A percentile compares a stretch with the other conserved stretches of the same genome.
Evolutionary conservation across 768 basidiomycete genomes (phyloP).

Genomic region (Mycena rebaudengoi): DNA sequence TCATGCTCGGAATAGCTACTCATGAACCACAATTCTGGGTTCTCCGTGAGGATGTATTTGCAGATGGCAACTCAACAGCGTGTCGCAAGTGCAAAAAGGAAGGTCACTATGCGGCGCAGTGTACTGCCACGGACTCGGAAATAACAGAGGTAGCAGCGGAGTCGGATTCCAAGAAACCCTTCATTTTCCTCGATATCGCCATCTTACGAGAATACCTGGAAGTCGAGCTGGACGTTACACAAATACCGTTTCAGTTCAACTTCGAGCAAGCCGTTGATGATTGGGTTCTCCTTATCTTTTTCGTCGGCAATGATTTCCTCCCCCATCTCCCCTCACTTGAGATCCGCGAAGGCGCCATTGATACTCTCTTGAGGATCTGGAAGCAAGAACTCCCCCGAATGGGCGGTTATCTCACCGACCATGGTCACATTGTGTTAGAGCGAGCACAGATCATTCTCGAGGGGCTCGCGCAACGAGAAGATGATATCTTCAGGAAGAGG

Average conservation of each 20-base stretch:
- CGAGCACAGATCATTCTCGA: constrained; percentile 95
- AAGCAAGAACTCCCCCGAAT: constrained; percentile 91
- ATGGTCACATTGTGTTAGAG: constrained; percentile 86
- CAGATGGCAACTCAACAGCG: constrained; percentile 77
- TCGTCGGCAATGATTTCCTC: constrained; percentile 99
- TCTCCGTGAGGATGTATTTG: constrained; percentile 97
- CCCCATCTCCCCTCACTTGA: constrained; percentile 98
- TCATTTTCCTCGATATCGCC: constrained; percentile 98
- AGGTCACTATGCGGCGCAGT: constrained; percentile 95
- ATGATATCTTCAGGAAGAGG: constrained; percentile 92
- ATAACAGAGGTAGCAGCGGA: constrained; percentile 76
- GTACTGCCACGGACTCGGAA: constrained; percentile 81
- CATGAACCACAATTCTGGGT: constrained; percentile 99
- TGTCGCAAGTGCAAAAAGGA: constrained; percentile 95
- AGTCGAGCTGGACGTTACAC: constrained; percentile 89
- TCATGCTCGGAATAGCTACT: constrained; percentile 97
- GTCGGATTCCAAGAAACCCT: constrained; percentile 87
- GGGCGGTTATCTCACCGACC: constrained; percentile 97
- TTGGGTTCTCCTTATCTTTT: constrained; percentile 99
- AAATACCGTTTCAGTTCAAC: constrained; percentile 84
- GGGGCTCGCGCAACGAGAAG: constrained; percentile 92
- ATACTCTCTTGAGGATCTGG: constrained; percentile 96
- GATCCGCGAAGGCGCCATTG: constrained; percentile 99
- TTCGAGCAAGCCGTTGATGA: constrained; percentile 98
- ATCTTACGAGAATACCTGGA: constrained; percentile 97